Conservation (phyloP, 1,284 basidiomycete genomes). For the Phlebopus sp. region DNA sequence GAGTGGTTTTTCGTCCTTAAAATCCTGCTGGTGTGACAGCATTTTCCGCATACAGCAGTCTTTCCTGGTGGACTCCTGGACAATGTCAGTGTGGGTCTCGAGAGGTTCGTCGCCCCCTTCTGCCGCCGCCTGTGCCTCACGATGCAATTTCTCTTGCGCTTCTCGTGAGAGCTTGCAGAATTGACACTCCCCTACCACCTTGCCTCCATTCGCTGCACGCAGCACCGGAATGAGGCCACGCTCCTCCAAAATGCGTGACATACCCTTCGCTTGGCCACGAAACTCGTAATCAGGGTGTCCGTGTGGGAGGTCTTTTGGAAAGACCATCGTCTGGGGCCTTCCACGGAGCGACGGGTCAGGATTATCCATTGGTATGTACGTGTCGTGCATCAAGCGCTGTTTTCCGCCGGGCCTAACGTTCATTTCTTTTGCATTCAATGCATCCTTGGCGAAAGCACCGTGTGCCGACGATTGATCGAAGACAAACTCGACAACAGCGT, state of each 20-base stretch:
- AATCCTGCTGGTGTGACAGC: conserved; percentile 6
- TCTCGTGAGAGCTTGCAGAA: conserved; percentile 4
- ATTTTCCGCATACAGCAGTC: conserved; percentile 10
- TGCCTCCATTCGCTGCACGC: background rate
- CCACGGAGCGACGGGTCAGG: too few species aligned
- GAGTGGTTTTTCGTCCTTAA: conserved; percentile 8
- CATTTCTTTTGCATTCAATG: conserved; percentile 11
- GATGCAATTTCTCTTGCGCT: background rate
- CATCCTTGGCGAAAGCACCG: too few species aligned
- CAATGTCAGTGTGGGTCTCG: background rate
- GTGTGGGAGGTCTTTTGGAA: too few species aligned
- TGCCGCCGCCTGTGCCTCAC: background rate
- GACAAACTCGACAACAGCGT: conserved; percentile 6
- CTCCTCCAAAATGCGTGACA: conserved; percentile 33
- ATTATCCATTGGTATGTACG: too few species aligned
- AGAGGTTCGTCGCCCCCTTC: background rate
- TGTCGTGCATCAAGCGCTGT: background rate
- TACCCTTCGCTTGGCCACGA: conserved; percentile 36
- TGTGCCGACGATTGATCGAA: conserved; percentile 10
- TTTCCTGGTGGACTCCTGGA: background rate
- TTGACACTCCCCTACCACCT: conserved; percentile 5
- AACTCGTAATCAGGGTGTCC: too few species aligned
- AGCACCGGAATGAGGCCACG: conserved; percentile 8
- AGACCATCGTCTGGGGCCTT: too few species aligned
- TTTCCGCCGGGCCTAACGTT: conserved; percentile 7